Conservation (phyloP, 1,139 yeast species). For the Hyphopichia buzzinii region DNA sequence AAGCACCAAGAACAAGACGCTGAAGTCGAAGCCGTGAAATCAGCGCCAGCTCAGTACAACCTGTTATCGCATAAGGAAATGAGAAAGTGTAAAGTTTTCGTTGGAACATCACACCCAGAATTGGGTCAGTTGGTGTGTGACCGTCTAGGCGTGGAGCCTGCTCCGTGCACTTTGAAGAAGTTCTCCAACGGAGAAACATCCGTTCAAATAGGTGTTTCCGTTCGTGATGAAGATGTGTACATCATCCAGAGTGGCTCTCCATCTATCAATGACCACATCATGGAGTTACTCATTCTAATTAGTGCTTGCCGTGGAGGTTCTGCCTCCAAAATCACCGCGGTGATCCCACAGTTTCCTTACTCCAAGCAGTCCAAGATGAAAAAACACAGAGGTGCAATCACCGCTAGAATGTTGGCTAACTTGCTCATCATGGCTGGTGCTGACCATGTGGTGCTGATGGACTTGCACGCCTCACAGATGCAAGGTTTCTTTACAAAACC, state of each 20-base stretch:
- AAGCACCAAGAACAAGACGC: too few relatives aligned
- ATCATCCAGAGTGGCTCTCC: constrained; percentile 93
- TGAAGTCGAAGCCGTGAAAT: too few relatives aligned
- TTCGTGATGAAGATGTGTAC: constrained; percentile 94
- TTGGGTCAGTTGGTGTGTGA: constrained; percentile 88
- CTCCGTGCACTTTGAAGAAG: constrained; percentile 85
- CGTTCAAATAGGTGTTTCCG: constrained; percentile 91
- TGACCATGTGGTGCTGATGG: constrained; percentile 98
- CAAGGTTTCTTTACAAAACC: constrained; percentile 98
- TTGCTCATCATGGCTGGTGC: constrained; percentile 97
- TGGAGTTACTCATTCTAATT: constrained; percentile 91
- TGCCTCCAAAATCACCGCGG: constrained; percentile 95
- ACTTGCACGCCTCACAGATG: constrained; percentile 97
- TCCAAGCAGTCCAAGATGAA: constrained; percentile 98
- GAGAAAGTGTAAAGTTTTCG: constrained; percentile 97
- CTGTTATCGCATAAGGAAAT: too few relatives aligned
- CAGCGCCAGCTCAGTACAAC: too few relatives aligned
- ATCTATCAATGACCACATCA: constrained; percentile 87
- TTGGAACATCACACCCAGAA: constrained; percentile 95
- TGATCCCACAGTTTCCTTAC: constrained; percentile 95
- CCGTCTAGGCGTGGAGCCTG: constrained; percentile 90
- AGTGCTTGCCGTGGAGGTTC: constrained; percentile 98
- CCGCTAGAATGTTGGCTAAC: constrained; percentile 98
- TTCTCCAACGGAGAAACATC: constrained; percentile 97
- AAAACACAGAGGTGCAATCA: constrained; percentile 97